Conservation (phyloP, 257 asterid species). For the Solanum clarkiae region DNA sequence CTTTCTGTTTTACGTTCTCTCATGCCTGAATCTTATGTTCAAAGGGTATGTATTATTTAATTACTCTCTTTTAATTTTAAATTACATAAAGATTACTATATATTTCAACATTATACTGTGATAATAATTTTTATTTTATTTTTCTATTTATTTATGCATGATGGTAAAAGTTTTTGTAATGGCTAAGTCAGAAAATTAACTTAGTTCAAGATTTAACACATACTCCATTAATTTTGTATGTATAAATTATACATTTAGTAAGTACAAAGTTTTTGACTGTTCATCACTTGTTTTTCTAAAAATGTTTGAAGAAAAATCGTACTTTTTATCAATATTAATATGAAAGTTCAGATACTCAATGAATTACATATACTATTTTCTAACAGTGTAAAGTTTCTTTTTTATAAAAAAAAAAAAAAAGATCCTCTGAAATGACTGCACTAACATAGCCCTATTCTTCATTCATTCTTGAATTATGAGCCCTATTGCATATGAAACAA, state of each 20-base stretch:
- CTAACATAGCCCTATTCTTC: neutral
- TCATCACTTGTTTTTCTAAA: neutral
- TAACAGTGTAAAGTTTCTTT: neutral
- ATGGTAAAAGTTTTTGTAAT: neutral
- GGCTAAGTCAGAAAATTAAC: neutral
- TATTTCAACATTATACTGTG: neutral
- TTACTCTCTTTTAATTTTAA: neutral
- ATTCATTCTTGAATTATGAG: neutral
- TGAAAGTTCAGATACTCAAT: neutral
- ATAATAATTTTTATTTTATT: neutral
- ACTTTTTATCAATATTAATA: neutral
- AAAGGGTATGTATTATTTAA: slow-evolving; percentile 35
- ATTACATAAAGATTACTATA: neutral
- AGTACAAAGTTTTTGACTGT: neutral
- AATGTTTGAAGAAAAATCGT: neutral
- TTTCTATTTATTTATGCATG: neutral
- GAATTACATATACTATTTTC: neutral
- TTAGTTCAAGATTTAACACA: no score
- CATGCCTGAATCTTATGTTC: slow-evolving; percentile 95
- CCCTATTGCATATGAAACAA: neutral
- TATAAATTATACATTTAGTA: neutral
- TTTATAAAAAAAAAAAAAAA: neutral
- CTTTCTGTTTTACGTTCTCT: slow-evolving; percentile 79
- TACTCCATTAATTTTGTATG: no score
- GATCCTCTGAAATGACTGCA: neutral